Conservation (phyloP, 345 rosid genomes). For the Populus deltoides region DNA sequence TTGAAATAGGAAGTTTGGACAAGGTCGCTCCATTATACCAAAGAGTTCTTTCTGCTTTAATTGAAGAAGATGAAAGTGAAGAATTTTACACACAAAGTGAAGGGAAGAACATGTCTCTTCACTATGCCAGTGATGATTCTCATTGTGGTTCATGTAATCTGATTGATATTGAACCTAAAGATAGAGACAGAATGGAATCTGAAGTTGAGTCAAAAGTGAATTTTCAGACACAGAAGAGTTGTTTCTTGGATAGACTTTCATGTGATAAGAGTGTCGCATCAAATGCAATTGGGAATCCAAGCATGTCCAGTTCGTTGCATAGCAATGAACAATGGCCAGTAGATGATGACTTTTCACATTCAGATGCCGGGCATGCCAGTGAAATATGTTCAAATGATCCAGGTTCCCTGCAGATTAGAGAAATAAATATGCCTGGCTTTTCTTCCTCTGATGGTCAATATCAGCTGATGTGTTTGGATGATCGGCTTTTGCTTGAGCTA, state of each 20-base stretch:
- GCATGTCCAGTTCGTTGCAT: conserved; percentile 59
- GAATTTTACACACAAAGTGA: conserved; percentile 57
- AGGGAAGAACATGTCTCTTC: conserved; percentile 71
- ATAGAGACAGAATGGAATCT: conserved; percentile 87
- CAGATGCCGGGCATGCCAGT: conserved; percentile 49
- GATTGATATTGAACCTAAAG: conserved; percentile 74
- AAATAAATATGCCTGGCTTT: conserved; percentile 39
- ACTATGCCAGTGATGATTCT: conserved; percentile 92
- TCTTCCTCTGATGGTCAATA: conserved; percentile 59
- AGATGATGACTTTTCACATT: conserved; percentile 67
- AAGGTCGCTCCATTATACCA: conserved; percentile 74
- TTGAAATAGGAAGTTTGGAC: conserved; percentile 51
- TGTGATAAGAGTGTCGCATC: conserved; percentile 65
- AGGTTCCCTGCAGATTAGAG: conserved; percentile 53
- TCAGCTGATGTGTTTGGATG: conserved; percentile 70
- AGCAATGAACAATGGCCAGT: conserved; percentile 74
- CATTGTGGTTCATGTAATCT: conserved; percentile 92
- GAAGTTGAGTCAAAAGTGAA: conserved; percentile 82
- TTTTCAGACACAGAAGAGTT: conserved; percentile 61
- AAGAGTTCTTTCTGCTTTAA: conserved; percentile 86
- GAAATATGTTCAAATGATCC: conserved; percentile 66
- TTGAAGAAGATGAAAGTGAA: conserved; percentile 88
- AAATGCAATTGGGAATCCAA: conserved; percentile 56
- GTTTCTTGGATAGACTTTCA: conserved; percentile 62
- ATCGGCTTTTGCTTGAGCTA: conserved; percentile 75